Conservation (phyloP, 768 basidiomycete genomes). For the Hericium rajendrae region DNA sequence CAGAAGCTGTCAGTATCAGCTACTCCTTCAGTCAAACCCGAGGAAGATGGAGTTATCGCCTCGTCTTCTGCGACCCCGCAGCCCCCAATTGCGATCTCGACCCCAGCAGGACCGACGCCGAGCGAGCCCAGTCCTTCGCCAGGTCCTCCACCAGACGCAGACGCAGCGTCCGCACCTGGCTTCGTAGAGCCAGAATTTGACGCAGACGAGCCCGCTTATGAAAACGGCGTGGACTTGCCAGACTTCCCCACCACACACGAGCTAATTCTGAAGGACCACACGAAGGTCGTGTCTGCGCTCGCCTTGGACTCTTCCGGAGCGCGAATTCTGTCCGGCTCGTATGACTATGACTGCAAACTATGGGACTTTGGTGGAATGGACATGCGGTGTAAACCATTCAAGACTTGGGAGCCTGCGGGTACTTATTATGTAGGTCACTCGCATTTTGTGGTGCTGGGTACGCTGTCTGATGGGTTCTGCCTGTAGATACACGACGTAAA, state of each 20-base stretch:
- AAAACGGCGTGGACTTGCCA: constrained; percentile 39
- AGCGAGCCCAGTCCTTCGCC: no score
- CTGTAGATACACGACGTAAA: constrained; percentile 81
- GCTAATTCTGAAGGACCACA: constrained; percentile 87
- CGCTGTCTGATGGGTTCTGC: not conserved
- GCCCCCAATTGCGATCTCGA: not conserved
- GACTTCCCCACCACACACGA: constrained; percentile 87
- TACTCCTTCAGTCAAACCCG: not conserved
- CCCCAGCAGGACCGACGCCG: no score
- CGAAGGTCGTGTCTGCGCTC: constrained; percentile 89
- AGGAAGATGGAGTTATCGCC: not conserved
- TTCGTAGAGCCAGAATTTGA: not conserved
- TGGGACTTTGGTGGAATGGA: constrained; percentile 99
- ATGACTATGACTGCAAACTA: constrained; percentile 96
- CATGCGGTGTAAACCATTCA: constrained; percentile 82
- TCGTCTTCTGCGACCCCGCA: not conserved
- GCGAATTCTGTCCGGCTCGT: constrained; percentile 80
- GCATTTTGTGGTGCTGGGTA: constrained; percentile 1
- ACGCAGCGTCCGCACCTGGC: no score
- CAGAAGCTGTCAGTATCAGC: not conserved
- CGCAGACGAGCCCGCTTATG: constrained; percentile 24
- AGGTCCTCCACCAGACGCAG: no score
- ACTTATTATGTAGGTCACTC: constrained; percentile 68
- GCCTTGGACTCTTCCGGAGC: constrained; percentile 92
- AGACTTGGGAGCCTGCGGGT: constrained; percentile 91